These are phyloP conservation scores for Boletus tomentosulus DNA, from an alignment of 768 basidiomycete genomes.

Conservation along the genomic window DNA sequence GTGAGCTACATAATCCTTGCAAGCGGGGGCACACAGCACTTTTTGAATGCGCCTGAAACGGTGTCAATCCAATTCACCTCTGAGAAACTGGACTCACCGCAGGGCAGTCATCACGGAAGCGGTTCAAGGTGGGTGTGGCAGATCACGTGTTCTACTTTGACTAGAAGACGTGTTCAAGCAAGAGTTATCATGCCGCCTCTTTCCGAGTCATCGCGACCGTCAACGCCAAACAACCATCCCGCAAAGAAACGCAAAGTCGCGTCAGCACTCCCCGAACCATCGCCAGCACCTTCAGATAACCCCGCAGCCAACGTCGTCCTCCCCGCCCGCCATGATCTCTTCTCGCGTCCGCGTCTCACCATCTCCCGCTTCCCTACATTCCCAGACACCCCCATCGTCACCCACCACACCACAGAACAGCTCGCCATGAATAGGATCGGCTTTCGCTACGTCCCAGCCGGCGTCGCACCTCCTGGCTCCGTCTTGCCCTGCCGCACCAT, in stretches of 20 bases:
- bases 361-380: slow-evolving; percentile 75
- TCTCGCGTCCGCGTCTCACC: slow-evolving; percentile 63
- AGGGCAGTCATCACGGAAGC: slow-evolving; percentile 35
- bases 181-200: slow-evolving; percentile 9
- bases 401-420: slow-evolving; percentile 64
- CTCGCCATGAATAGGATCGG: slow-evolving; percentile 72
- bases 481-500: slow-evolving; percentile 70
- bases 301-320: slow-evolving; percentile 47
- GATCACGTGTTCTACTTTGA: neutral
- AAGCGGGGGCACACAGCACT: slow-evolving; percentile 35
- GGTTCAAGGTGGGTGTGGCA: neutral
- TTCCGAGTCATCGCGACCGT: slow-evolving; percentile 33
- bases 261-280: slow-evolving; percentile 35
- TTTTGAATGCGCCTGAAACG: slow-evolving; percentile 66
- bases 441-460: slow-evolving; percentile 77
- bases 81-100: slow-evolving; percentile 25
- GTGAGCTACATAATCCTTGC: slow-evolving; percentile 6
- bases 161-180: too few species aligned
- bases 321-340: slow-evolving; percentile 63
- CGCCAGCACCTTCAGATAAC: slow-evolving; percentile 58
- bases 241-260: slow-evolving; percentile 53
- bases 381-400: slow-evolving; percentile 48
- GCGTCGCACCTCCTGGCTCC: slow-evolving; percentile 58
- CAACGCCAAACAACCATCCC: slow-evolving; percentile 23
- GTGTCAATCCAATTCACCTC: slow-evolving; percentile 18